Base-by-base conservation (phyloP, 2,329 filamentous ascomycete genomes). In the Aureobasidium sp. region DNA sequence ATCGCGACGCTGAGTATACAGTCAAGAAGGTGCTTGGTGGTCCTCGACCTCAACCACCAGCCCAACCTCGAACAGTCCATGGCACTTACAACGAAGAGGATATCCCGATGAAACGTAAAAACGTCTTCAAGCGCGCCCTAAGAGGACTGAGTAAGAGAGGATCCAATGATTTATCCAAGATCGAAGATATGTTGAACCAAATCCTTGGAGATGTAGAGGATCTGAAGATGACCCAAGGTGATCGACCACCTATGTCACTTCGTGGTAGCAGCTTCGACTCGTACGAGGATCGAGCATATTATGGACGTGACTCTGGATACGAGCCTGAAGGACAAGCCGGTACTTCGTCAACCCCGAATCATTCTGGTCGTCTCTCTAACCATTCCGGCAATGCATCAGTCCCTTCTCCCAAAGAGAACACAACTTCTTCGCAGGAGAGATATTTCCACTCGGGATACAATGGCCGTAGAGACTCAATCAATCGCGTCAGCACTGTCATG, bases 81-180 rank as follows among this genome's bases (percentile, higher is more conserved):
- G 70, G 76, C 29, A 71, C 72, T 9, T 72, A 76, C 13, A 79
- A 83, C 9, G 75, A 77, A 6, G 83, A 85, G 36, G 84, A 87
- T 49, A 69, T 80, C 44, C 80, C 87, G 27, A 81, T 83, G 48
- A 97, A 97, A 83, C 91, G 91, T 71, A 89, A 91, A 75, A 96
- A 91, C 71, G 84, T 99, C n/a, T 94, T 97, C 77, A 89, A 88
- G 69, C 86, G 93, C 65, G 94, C 94, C n/a, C 80, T 99, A 54
- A 93, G 95, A 72, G 92, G 92, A 3, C 79, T 99, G 54, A 91
- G 91, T 68, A 83, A 88, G 70, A 95, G 94, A 77, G 93, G 91
- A 57, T 86, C 88, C 8, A 93, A 89, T 69, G 94, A 99, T 68
- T 83, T 97, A 57, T 85, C 86, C 66, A 89, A 91, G 68, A 96